Evolutionary conservation across 805 yeast species (phyloP).

Genomic region (Barnettozyma pratensis): DNA sequence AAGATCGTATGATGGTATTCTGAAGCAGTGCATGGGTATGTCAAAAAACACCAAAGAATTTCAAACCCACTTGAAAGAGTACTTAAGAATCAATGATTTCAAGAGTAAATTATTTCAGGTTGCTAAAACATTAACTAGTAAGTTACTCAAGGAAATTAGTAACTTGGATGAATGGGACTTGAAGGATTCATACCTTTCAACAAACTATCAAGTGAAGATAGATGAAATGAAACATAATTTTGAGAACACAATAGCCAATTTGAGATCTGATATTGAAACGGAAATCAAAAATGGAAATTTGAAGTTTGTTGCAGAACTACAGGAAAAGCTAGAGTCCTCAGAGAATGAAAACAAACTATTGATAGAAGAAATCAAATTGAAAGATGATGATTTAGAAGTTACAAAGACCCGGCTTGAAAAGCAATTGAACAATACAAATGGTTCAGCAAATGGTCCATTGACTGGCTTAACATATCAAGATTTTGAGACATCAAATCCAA

Average conservation of each 20-base stretch:
- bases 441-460: background rate
- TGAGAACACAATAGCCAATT: background rate
- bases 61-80: background rate
- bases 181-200: constrained; percentile 6
- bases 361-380: background rate
- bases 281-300: background rate
- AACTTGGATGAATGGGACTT: constrained; percentile 3
- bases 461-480: constrained; percentile 5
- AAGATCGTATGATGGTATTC: background rate
- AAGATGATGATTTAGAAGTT: background rate
- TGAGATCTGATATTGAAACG: constrained; percentile 2
- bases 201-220: constrained; percentile 4
- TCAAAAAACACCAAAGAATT: constrained; percentile 3
- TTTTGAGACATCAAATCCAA: constrained; percentile 7
- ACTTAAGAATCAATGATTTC: constrained; percentile 2
- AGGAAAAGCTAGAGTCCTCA: background rate
- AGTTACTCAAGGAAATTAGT: constrained; percentile 4
- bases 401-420: background rate
- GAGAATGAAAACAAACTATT: constrained; percentile 1
- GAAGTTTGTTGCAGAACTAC: background rate
- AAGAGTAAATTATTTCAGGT: constrained; percentile 4
- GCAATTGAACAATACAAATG: background rate
- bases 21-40: background rate
- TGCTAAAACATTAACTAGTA: constrained; percentile 6
- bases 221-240: background rate